Evolutionary conservation across 2,329 filamentous ascomycete genomes (phyloP).

Genomic region (Claviceps spartinae): DNA sequence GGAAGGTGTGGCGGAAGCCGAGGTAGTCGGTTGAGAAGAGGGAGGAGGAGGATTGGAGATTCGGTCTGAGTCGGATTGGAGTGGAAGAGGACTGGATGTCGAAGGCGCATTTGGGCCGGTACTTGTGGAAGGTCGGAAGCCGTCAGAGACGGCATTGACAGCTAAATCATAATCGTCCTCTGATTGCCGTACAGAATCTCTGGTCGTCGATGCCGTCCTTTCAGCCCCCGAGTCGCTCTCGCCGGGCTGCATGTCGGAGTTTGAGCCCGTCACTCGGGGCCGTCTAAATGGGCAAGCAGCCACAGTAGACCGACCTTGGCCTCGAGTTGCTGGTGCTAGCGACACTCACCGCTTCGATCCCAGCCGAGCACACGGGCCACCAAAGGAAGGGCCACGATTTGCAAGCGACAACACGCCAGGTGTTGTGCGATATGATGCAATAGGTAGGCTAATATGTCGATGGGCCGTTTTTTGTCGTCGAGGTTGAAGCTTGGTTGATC

Average conservation of each 20-base stretch:
- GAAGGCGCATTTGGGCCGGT: neutral
- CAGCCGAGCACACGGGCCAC: constrained; percentile 1
- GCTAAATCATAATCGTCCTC: constrained; percentile 30
- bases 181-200: constrained; percentile 27
- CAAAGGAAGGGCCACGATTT: neutral
- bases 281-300: neutral
- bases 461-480: neutral
- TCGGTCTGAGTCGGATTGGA: constrained; percentile 2
- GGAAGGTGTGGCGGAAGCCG: constrained; percentile 11
- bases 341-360: neutral
- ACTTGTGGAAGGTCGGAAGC: constrained; percentile 27
- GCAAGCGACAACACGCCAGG: neutral
- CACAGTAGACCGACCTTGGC: neutral
- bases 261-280: neutral
- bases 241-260: constrained; percentile 27
- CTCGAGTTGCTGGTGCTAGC: neutral
- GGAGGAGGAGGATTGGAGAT: constrained; percentile 8
- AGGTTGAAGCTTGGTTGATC: neutral
- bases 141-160: constrained; percentile 38
- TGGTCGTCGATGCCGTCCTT: constrained; percentile 29
- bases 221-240: constrained; percentile 26
- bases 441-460: neutral
- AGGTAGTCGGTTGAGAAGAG: constrained; percentile 9
- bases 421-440: neutral
- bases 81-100: constrained; percentile 12